Evolutionary conservation across 257 asterid species (phyloP), one percentile per base, ranked within the genome.

Genomic region (Penstemon newberryi): DNA sequence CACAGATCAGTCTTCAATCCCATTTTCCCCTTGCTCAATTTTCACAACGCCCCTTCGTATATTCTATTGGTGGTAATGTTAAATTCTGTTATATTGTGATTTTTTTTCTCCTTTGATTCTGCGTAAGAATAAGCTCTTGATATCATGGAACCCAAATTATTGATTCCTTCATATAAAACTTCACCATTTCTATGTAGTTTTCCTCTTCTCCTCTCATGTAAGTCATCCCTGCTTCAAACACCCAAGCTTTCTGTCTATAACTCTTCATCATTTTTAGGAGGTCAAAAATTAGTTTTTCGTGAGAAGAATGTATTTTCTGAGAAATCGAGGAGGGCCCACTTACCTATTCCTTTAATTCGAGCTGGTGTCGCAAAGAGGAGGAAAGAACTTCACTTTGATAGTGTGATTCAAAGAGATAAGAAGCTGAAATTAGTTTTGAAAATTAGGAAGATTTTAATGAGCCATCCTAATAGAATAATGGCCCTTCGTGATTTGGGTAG

Each of bases 391-490:
- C 90, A 96, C 5, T 84, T 94, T 77, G 97, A 94, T 74, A 91
- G 85, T 75, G 99, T 94, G 55, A 94, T 94, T 75, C 95, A 91
- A 76, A 91, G 84, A 90, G 99, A 94, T 18, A 94, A 94, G 89
- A 94, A 91, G 89, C 87, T 94, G 19, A 94, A 82, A 55, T 63
- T 94, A 80, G 99, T 88, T 36, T 65, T 94, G 72, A 91, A 86
- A 63, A 91, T 94, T 70, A 86, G 96, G 77, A 94, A 83, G 85
- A 85, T 94, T 82, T 71, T 94, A 64, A 83, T 87, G 89, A 83
- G 87, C 69, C 99, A 94, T 39, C 97, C 96, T 10, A 83, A 94
- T 81, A 82, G 91, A 71, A 72, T 85, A 33, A 91, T 94, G 99
- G 73, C 87, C 7, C 90, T 94, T 50, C 85, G 91, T 4, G 86